Conservation (phyloP, 2,329 filamentous ascomycete species). For the Penicillium sp. region DNA sequence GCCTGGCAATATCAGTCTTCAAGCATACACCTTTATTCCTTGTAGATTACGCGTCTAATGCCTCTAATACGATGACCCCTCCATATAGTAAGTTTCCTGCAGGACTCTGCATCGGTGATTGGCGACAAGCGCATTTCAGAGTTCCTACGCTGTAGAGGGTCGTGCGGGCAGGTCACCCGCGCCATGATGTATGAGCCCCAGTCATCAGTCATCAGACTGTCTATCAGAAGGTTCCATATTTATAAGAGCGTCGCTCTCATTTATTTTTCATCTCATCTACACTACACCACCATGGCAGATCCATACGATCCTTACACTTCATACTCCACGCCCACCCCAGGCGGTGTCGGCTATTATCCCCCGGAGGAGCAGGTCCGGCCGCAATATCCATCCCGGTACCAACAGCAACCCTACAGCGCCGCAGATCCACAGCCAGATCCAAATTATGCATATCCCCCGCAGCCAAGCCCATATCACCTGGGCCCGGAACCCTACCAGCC, state of each 20-base stretch:
- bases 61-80: not conserved
- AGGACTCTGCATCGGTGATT: slow-evolving; percentile 11
- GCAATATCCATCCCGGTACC: slow-evolving; percentile 17
- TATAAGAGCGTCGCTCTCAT: not conserved
- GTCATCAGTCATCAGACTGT: slow-evolving; percentile 16
- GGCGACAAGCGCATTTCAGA: slow-evolving; percentile 13
- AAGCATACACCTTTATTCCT: slow-evolving; percentile 1
- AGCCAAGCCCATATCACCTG: slow-evolving; percentile 26
- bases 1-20: slow-evolving; percentile 14
- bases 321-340: slow-evolving; percentile 25
- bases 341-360: slow-evolving; percentile 23
- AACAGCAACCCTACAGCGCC: slow-evolving; percentile 24
- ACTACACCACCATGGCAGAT: slow-evolving; percentile 45
- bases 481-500: slow-evolving; percentile 27
- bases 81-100: not conserved
- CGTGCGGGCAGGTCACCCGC: slow-evolving; percentile 29
- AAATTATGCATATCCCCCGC: slow-evolving; percentile 25
- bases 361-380: slow-evolving; percentile 23
- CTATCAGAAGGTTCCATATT: not conserved
- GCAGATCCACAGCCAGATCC: slow-evolving; percentile 20
- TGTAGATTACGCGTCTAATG: not conserved
- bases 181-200: slow-evolving; percentile 12
- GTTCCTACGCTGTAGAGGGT: slow-evolving; percentile 11
- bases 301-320: slow-evolving; percentile 45
- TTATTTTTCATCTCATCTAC: not conserved